A percentile compares a stretch with the other conserved stretches of the same genome.
phyloP scores from a whole-genome alignment of 2,329 filamentous ascomycete genomes.

The Calonectria ilicicola region DNA sequence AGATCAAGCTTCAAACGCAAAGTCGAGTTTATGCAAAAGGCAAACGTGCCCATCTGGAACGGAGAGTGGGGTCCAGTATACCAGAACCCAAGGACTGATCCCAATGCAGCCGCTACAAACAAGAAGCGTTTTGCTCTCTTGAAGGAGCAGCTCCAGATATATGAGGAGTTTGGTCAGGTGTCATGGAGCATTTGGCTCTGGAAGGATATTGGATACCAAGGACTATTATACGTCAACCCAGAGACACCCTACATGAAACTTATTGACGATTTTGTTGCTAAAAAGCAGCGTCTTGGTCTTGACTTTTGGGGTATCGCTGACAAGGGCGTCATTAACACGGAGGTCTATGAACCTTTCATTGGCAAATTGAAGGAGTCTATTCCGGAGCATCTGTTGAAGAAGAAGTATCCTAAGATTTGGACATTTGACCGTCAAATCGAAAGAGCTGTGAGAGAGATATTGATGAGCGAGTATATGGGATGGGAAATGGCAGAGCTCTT shows the following conservation, averaged over 20 bases:
- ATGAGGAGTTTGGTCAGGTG: constrained; percentile 43
- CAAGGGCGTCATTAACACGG: constrained; percentile 39
- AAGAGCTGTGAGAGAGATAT: constrained; percentile 52
- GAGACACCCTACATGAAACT: constrained; percentile 62
- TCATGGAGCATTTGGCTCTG: constrained; percentile 72
- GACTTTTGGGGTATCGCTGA: constrained; percentile 64
- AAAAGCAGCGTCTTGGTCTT: constrained; percentile 65
- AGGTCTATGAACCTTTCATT: constrained; percentile 52
- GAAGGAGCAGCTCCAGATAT: constrained; percentile 54
- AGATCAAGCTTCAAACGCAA: constrained; percentile 55
- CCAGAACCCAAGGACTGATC: constrained; percentile 51
- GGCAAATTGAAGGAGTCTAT: constrained; percentile 57
- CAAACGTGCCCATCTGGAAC: constrained; percentile 60
- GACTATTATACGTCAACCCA: constrained; percentile 63
- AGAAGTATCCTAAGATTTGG: constrained; percentile 63
- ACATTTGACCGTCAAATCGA: constrained; percentile 63
- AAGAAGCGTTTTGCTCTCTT: constrained; percentile 55
- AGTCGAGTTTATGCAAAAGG: constrained; percentile 55
- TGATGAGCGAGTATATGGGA: constrained; percentile 61
- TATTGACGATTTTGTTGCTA: constrained; percentile 64
- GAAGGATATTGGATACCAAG: constrained; percentile 68
- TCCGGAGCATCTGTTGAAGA: constrained; percentile 52
- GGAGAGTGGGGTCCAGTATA: constrained; percentile 66
- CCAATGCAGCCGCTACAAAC: constrained; percentile 52
- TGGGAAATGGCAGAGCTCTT: constrained; percentile 69